Evolutionary conservation across 2,329 filamentous ascomycete species (phyloP).

Genomic region (Colletotrichum falcatum): DNA sequence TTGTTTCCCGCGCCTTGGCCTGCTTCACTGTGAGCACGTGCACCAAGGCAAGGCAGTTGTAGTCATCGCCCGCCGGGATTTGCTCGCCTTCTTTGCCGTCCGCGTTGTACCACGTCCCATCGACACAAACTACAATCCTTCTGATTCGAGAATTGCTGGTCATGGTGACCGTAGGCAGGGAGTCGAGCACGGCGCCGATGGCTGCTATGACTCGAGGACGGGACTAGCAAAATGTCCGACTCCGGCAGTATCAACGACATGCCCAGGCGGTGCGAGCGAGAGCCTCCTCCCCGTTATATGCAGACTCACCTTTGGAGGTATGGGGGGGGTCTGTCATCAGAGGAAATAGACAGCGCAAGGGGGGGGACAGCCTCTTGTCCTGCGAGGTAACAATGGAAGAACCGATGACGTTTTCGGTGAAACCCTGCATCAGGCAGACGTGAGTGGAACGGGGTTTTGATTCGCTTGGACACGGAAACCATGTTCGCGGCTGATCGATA

Average conservation of each 20-base stretch:
- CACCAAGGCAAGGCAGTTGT: no score
- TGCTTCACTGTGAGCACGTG: not conserved
- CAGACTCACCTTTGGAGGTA: not conserved
- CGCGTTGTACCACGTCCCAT: slow-evolving; percentile 35
- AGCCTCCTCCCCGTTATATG: not conserved
- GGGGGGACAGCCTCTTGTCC: not conserved
- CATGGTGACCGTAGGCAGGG: not conserved
- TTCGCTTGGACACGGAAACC: no score
- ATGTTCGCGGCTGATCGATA: no score
- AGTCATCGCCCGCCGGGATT: no score
- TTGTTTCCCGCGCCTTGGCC: slow-evolving; percentile 30
- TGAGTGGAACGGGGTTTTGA: no score
- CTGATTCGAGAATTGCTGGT: not conserved
- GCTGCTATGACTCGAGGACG: not conserved
- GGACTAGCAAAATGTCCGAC: not conserved
- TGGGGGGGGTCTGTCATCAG: not conserved
- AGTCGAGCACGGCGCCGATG: not conserved
- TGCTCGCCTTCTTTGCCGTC: slow-evolving; percentile 35
- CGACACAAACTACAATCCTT: slow-evolving; percentile 35
- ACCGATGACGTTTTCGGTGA: no score
- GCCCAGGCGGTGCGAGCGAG: not conserved
- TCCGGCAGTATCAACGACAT: no score
- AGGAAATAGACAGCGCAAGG: not conserved
- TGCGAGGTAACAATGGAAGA: not conserved
- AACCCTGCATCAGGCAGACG: not conserved